Base-by-base conservation (phyloP, 78 protist species). In the Creolimax fragrantissima region DNA sequence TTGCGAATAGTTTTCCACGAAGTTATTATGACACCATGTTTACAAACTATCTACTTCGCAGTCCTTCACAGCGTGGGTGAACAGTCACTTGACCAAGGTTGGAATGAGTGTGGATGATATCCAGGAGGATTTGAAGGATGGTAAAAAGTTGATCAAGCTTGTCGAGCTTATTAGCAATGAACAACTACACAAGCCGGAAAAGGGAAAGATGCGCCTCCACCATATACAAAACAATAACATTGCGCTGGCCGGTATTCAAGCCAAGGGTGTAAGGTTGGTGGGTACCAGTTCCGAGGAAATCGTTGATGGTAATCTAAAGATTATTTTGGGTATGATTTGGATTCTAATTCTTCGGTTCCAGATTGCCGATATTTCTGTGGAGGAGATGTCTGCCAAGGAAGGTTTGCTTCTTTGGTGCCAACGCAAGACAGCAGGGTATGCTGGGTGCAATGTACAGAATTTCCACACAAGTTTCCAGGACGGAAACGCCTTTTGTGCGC, bases 31-130 rank as follows among this genome's bases (percentile, higher is more conserved):
- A n/a, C n/a, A n/a, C n/a, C n/a, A n/a, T n/a, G n/a, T n/a, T n/a
- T n/a, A n/a, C n/a, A n/a, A n/a, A n/a, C n/a, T n/a, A n/a, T n/a
- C 74, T 17, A 58, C 11, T 1, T 17, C 74, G 37, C 86, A 96
- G 97, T 89, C 97, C 2, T 97, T 97, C 90, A 94, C 96, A 5
- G 94, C 94, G 74, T 97, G 98, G 98, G 94, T 95, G 44, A 97
- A 97, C 92, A 74, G 89, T 81, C 94, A 96, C 67, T 91, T 97
- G 39, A 91, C 84, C 90, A 94, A 95, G 88, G 92, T 89, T 45
- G 93, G 94, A 88, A 35, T 96, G 45, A 90, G 88, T 93, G 93
- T 97, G 41, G 81, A 81, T 58, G 95, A 97, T 93, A 85, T 97
- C 7, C 84, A 58, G 3, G 67, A 85, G 0, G 97, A 96, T 89